phyloP scores from a whole-genome alignment of 306 rosid genomes.

The Medicago lupulina region DNA sequence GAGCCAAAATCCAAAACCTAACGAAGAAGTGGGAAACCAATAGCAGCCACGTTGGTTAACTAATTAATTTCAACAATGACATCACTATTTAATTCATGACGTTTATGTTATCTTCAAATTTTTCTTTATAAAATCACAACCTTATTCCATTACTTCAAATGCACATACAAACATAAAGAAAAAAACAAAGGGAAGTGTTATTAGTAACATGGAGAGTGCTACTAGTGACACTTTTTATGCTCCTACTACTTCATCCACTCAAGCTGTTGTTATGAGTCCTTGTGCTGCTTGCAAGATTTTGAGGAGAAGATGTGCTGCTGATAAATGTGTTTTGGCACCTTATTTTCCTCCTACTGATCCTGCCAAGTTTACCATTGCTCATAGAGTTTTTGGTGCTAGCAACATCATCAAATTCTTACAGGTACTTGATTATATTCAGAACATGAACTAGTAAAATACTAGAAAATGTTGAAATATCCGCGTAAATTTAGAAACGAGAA shows the following conservation, averaged over 20 bases:
- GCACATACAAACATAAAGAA: slow-evolving; percentile 2
- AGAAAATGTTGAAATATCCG: no score
- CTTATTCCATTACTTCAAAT: slow-evolving; percentile 17
- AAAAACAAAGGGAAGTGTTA: slow-evolving; percentile 15
- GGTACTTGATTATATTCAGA: slow-evolving; percentile 46
- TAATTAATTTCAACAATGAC: slow-evolving; percentile 45
- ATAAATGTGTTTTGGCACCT: slow-evolving; percentile 86
- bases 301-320: slow-evolving; percentile 82
- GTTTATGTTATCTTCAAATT: background rate
- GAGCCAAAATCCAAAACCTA: slow-evolving; percentile 57
- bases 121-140: slow-evolving; percentile 43
- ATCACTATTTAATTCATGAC: slow-evolving; percentile 41
- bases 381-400: slow-evolving; percentile 95
- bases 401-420: slow-evolving; percentile 92
- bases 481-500: no score
- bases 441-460: no score
- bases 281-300: slow-evolving; percentile 96
- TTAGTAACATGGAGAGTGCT: slow-evolving; percentile 50
- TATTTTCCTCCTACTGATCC: slow-evolving; percentile 96
- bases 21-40: slow-evolving; percentile 49
- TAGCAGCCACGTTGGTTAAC: slow-evolving; percentile 50
- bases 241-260: slow-evolving; percentile 44
- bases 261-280: slow-evolving; percentile 66
- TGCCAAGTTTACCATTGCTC: slow-evolving; percentile 91
- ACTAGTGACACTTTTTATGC: slow-evolving; percentile 49